A percentile compares a stretch with the other conserved stretches of the same genome.
phyloP scores from a whole-genome alignment of 192 early-diverging fungal species.

The Backusella mclennaniae region DNA sequence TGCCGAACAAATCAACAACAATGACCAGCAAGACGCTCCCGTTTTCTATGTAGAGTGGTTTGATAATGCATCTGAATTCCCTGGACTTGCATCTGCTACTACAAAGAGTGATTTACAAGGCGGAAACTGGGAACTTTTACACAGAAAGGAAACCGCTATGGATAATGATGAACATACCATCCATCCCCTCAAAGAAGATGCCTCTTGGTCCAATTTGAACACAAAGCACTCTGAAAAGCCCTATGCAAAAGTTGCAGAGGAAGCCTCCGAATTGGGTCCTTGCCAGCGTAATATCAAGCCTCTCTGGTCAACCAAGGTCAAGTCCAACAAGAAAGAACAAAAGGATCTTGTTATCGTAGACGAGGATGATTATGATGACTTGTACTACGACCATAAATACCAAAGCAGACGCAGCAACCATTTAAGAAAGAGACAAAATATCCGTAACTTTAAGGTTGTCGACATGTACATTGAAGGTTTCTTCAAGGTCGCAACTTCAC shows the following conservation, averaged over 20 bases:
- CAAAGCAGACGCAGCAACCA: background rate
- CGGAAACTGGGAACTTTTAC: background rate
- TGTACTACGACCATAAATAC: background rate
- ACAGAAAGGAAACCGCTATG: background rate
- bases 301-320: background rate
- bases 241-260: constrained; percentile 3
- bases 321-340: background rate
- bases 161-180: constrained; percentile 6
- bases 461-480: constrained; percentile 8
- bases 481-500: background rate
- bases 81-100: background rate
- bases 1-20: background rate
- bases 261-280: background rate
- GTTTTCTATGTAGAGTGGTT: constrained; percentile 14
- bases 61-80: constrained; percentile 8
- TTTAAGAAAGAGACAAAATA: background rate
- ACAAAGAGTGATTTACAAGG: background rate
- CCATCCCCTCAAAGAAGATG: background rate
- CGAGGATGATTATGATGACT: background rate
- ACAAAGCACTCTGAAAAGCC: background rate
- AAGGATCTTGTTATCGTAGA: background rate
- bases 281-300: background rate
- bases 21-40: background rate
- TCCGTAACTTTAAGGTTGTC: background rate
- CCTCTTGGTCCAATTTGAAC: constrained; percentile 1